These are phyloP conservation scores for Aspergillus sp. DNA, from an alignment of 2,329 filamentous ascomycete genomes.

Conservation along the genomic window DNA sequence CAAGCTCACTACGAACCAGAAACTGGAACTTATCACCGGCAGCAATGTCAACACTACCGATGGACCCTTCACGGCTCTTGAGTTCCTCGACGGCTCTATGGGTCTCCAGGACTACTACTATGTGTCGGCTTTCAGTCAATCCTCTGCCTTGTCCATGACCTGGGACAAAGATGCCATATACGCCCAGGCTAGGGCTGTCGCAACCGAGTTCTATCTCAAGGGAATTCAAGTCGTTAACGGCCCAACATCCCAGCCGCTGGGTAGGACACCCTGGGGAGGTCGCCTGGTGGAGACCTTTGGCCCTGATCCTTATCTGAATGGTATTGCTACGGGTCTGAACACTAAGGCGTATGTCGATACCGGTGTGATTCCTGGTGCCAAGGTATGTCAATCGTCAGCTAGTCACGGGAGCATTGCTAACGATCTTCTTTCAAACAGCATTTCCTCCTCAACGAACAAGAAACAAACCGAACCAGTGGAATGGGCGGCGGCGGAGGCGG, in stretches of 20 bases:
- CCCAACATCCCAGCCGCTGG: constrained; percentile 14
- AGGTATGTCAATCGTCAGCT: constrained; percentile 3
- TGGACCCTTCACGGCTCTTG: constrained; percentile 18
- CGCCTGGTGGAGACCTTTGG: constrained; percentile 38
- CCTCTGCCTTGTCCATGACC: constrained; percentile 14
- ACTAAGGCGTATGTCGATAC: constrained; percentile 54
- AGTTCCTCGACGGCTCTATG: constrained; percentile 15
- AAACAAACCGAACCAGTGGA: constrained; percentile 40
- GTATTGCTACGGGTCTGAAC: constrained; percentile 35
- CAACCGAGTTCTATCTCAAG: constrained; percentile 13
- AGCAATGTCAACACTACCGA: constrained; percentile 17
- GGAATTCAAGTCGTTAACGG: constrained; percentile 14
- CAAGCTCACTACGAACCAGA: constrained; percentile 15
- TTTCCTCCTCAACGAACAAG: constrained; percentile 63
- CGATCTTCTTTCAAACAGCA: constrained; percentile 40
- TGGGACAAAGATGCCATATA: constrained; percentile 16
- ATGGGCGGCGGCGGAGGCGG: constrained; percentile 11
- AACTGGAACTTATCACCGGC: constrained; percentile 22
- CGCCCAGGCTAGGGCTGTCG: constrained; percentile 11
- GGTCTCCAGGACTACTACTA: constrained; percentile 15
- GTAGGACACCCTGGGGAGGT: constrained; percentile 15
- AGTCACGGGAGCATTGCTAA: too few relatives aligned
- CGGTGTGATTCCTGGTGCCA: constrained; percentile 24
- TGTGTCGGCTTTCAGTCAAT: constrained; percentile 15
- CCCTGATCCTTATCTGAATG: constrained; percentile 41